phyloP scores from a whole-genome alignment of 176 grass and related monocot genomes.

The Bolboschoenus planiculmis region DNA sequence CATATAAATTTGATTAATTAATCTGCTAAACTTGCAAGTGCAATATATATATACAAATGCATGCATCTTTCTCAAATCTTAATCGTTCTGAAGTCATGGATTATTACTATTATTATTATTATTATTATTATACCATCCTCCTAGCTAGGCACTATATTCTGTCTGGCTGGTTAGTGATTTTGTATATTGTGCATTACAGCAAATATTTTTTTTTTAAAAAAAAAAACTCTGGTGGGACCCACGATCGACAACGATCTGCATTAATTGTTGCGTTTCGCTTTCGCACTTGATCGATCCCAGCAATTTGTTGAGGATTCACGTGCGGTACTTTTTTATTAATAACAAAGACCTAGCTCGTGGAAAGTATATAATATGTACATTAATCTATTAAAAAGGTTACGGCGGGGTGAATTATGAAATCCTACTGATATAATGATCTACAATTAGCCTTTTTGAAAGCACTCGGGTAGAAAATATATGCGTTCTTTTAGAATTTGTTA shows the following conservation, averaged over 20 bases:
- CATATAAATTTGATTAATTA: neutral
- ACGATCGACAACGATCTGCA: neutral
- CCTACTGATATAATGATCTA: too few species aligned
- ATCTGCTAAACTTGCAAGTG: neutral
- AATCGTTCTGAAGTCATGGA: neutral
- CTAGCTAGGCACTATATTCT: neutral
- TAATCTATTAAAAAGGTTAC: neutral
- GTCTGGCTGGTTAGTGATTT: neutral
- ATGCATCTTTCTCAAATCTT: neutral
- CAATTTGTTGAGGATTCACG: neutral
- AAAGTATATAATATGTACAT: too few species aligned
- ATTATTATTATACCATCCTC: neutral
- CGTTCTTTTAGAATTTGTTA: too few species aligned
- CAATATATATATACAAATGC: too few species aligned
- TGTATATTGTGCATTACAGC: neutral
- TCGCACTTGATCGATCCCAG: too few species aligned
- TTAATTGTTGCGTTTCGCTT: neutral
- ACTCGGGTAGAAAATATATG: too few species aligned
- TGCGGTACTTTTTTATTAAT: neutral
- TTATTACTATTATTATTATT: too few species aligned
- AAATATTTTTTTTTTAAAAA: neutral
- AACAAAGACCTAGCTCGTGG: too few species aligned
- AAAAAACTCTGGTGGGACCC: neutral
- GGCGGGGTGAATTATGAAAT: neutral
- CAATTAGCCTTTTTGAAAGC: too few species aligned